Conservation (phyloP, 352 stramenopile species). For the Phytophthora uliginosa region DNA sequence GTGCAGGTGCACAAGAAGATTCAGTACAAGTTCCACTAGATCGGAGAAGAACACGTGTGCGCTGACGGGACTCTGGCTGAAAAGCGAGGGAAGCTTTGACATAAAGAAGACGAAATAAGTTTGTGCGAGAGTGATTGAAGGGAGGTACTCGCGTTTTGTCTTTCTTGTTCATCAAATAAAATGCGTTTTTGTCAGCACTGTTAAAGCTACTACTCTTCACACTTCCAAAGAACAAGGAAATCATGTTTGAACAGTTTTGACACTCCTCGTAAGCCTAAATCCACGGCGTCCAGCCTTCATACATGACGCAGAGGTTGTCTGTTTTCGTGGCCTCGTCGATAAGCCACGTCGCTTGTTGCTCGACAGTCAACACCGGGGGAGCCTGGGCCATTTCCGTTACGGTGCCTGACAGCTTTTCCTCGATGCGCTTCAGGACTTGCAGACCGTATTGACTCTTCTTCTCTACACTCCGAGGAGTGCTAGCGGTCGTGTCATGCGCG, state of each 20-base stretch:
- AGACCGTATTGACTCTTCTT: slow-evolving; percentile 67
- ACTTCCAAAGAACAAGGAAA: neutral
- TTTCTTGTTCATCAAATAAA: slow-evolving; percentile 41
- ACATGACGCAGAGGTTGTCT: slow-evolving; percentile 91
- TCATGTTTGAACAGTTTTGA: neutral
- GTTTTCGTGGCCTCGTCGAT: slow-evolving; percentile 82
- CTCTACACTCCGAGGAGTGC: slow-evolving; percentile 10
- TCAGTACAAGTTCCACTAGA: slow-evolving; percentile 92
- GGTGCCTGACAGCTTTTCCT: slow-evolving; percentile 77
- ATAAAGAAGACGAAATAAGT: slow-evolving; percentile 24
- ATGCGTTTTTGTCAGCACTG: slow-evolving; percentile 39
- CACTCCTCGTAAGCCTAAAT: slow-evolving; percentile 52
- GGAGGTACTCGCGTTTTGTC: slow-evolving; percentile 1
- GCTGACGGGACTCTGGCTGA: slow-evolving; percentile 18
- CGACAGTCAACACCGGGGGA: slow-evolving; percentile 55
- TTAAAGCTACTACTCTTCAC: neutral
- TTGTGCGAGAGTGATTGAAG: neutral
- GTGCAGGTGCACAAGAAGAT: slow-evolving; percentile 94
- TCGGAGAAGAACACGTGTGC: slow-evolving; percentile 15
- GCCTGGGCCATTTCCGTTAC: slow-evolving; percentile 47
- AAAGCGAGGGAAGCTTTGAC: slow-evolving; percentile 32
- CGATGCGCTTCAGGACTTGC: slow-evolving; percentile 77
- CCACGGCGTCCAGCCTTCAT: slow-evolving; percentile 92
- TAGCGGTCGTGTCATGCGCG: slow-evolving; percentile 9
- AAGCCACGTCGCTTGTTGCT: slow-evolving; percentile 84